A percentile compares a stretch with the other conserved stretches of the same genome.
phyloP scores from a whole-genome alignment of 1,284 basidiomycete genomes.

The Gymnopus androsaceus region DNA sequence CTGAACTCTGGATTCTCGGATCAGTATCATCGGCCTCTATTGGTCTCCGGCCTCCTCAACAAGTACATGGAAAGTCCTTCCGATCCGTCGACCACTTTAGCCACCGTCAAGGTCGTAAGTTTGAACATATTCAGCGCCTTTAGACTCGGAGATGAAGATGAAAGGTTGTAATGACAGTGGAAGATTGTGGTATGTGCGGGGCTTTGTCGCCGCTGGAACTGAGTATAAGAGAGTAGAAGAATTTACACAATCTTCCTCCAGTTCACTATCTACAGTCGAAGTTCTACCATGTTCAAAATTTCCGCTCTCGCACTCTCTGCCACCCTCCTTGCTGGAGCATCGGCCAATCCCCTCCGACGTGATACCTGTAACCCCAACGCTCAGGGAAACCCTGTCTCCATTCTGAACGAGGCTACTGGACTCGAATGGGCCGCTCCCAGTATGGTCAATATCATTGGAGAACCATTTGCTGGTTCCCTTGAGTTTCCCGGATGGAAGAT shows the following conservation, averaged over 20 bases:
- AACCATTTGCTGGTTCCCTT: neutral
- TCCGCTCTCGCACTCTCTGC: neutral
- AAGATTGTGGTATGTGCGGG: neutral
- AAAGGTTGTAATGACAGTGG: no score
- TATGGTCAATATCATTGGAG: neutral
- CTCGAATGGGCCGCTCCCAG: neutral
- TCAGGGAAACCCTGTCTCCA: neutral
- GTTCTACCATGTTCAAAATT: neutral
- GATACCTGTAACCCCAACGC: conserved; percentile 2
- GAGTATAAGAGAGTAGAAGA: neutral
- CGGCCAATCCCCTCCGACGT: neutral
- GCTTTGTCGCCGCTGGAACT: neutral
- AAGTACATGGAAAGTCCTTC: no score
- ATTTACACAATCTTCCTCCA: neutral
- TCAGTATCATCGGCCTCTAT: no score
- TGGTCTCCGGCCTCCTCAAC: no score
- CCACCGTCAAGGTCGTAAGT: no score
- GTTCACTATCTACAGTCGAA: neutral
- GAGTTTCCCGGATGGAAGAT: neutral
- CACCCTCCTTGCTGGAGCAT: neutral
- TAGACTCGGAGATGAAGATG: no score
- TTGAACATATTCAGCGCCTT: no score
- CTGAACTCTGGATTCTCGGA: no score
- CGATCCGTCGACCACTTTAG: no score
- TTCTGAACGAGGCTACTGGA: neutral